Evolutionary conservation across 345 rosid genomes (phyloP).

Genomic region (Murraya koenigii): DNA sequence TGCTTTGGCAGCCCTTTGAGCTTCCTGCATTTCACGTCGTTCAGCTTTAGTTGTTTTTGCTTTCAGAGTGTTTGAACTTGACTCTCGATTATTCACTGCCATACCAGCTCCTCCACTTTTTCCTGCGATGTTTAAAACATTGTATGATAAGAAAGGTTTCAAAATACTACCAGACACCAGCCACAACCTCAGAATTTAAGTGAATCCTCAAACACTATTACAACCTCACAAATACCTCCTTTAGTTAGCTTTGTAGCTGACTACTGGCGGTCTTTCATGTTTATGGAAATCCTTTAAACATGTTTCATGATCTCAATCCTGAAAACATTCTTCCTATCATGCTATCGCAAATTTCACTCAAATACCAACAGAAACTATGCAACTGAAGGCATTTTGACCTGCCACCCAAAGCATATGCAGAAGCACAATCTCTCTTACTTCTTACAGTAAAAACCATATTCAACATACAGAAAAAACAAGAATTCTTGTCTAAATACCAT

Average conservation of each 20-base stretch:
- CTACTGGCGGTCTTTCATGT: neutral
- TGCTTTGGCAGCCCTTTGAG: constrained; percentile 66
- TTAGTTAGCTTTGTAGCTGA: neutral
- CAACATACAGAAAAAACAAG: neutral
- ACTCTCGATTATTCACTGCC: constrained; percentile 32
- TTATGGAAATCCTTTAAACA: neutral
- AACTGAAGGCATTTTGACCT: too few species aligned
- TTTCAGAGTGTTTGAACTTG: constrained; percentile 41
- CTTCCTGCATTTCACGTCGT: constrained; percentile 66
- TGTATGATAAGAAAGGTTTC: neutral
- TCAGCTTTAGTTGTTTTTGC: constrained; percentile 68
- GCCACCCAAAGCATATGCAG: too few species aligned
- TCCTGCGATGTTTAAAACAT: constrained; percentile 34
- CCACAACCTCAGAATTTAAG: neutral
- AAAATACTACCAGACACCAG: neutral
- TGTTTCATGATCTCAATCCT: too few species aligned
- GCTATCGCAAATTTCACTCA: too few species aligned
- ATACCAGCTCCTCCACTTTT: constrained; percentile 22
- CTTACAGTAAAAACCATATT: too few species aligned
- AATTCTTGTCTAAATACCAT: neutral
- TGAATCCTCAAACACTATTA: neutral
- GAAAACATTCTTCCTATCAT: too few species aligned
- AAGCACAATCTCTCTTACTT: too few species aligned
- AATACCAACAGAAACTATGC: too few species aligned
- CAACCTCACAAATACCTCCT: neutral